Percentiles rank a stretch among this genome's conserved stretches.
Conservation (phyloP, 257 asterid genomes). For the Gardenia jasminoides region DNA sequence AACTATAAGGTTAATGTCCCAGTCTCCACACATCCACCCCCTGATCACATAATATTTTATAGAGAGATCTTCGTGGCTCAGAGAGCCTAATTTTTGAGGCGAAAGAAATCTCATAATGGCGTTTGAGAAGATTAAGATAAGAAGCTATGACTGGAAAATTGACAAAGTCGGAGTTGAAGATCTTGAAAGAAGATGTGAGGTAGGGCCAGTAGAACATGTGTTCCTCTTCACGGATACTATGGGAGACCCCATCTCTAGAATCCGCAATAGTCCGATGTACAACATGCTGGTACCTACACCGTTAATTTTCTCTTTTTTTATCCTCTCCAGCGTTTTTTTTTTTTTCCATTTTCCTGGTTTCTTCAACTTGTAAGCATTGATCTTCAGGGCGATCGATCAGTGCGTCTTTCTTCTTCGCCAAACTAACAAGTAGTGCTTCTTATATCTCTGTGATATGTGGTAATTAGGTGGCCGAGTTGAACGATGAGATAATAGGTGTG, state of each 20-base stretch:
- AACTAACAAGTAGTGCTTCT: too few relatives aligned
- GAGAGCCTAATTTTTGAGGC: not conserved
- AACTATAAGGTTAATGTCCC: not conserved
- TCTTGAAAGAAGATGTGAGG: slow-evolving; percentile 43
- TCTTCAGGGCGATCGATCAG: too few relatives aligned
- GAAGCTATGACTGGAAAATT: slow-evolving; percentile 30
- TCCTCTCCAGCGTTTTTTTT: not conserved
- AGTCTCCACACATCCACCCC: not conserved
- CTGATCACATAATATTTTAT: not conserved
- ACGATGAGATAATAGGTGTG: slow-evolving; percentile 38
- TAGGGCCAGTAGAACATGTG: slow-evolving; percentile 35
- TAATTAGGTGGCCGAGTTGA: slow-evolving; percentile 37
- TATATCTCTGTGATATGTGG: too few relatives aligned
- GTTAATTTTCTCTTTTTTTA: not conserved
- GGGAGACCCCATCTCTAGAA: slow-evolving; percentile 50
- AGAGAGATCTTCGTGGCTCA: not conserved
- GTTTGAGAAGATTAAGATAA: slow-evolving; percentile 30
- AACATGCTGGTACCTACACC: slow-evolving; percentile 34
- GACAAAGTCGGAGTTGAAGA: slow-evolving; percentile 37
- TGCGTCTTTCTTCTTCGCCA: too few relatives aligned
- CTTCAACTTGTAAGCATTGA: too few relatives aligned
- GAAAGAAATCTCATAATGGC: slow-evolving; percentile 6
- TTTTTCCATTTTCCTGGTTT: not conserved
- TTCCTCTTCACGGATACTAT: slow-evolving; percentile 38
- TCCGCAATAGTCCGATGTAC: slow-evolving; percentile 41